Evolutionary conservation across 306 rosid genomes (phyloP), one percentile per base, ranked within the genome.

Genomic region (Prunus campanulata): DNA sequence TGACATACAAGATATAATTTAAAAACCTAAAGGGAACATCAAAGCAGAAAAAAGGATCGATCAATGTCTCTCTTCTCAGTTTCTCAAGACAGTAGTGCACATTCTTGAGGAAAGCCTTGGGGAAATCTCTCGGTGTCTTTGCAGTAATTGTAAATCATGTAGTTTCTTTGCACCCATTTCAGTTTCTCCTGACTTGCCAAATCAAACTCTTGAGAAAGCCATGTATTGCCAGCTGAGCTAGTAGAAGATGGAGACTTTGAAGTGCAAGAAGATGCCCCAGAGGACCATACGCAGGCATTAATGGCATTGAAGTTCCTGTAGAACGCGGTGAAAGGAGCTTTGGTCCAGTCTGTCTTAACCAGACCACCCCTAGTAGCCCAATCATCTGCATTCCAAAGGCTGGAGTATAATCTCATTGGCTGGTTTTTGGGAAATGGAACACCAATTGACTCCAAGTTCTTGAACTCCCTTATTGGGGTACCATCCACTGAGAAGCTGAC

Each of bases 381-480:
- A 32, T 32, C 35, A 32, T 32, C 35, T 32, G 35, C 35, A 32
- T 32, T 32, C 97, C 95, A 91, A 25, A 91, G 68, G 62, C 90
- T 89, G 1, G 97, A 89, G 66, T 88, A 81, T 70, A 91, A 80
- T 39, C 89, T 89, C 95, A 89, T 88, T 10, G 93, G 77, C 32
- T 91, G 97, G 59, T 55, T 84, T 81, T 86, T 91, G 2, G 91
- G 97, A 66, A 81, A 91, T 20, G 95, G 88, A 2, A 89, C 93
- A 19, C 93, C 95, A 4, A 65, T 69, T 0, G 82, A 68, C 63
- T 88, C 91, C 56, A 69, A 70, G 84, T 89, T 91, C 89, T 85
- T 89, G 90, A 89, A 92, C 83, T 83, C 89, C 80, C 95, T 88
- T 14, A 91, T 89, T 10, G 97, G 93, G n/a, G 85, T 85, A 1